phyloP scores from a whole-genome alignment of 768 basidiomycete species.

The Auricularia auricula-judae region DNA sequence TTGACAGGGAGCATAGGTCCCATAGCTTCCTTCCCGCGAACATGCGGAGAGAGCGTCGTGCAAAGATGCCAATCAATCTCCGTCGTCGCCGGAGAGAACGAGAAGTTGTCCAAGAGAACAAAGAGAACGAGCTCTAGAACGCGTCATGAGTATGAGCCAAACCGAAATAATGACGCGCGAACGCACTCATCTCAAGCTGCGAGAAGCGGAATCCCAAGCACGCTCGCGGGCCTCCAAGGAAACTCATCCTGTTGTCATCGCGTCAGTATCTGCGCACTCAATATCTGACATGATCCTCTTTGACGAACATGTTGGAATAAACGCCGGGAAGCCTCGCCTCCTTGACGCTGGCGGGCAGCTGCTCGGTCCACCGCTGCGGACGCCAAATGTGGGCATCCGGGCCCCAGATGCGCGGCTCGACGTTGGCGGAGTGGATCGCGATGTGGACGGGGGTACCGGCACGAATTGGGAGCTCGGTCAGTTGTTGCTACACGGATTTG shows the following conservation, averaged over 20 bases:
- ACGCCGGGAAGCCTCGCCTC: slow-evolving; percentile 4
- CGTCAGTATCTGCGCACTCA: too few relatives aligned
- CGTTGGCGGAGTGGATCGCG: background rate
- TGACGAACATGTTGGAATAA: slow-evolving; percentile 4
- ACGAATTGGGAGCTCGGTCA: slow-evolving; percentile 3
- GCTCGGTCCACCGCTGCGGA: background rate
- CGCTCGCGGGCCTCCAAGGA: background rate
- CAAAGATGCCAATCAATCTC: slow-evolving; percentile 1
- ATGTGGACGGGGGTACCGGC: slow-evolving; percentile 12
- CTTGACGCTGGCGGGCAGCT: slow-evolving; percentile 2
- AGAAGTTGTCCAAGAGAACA: slow-evolving; percentile 1
- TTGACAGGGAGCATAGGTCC: background rate
- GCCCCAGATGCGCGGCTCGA: slow-evolving; percentile 3
- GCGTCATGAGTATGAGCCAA: background rate
- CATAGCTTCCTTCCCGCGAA: background rate
- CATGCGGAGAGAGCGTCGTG: background rate
- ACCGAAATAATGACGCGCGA: too few relatives aligned
- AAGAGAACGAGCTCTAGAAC: background rate
- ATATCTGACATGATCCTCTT: background rate
- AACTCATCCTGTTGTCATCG: background rate
- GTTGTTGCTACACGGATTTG: too few relatives aligned
- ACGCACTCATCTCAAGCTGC: slow-evolving; percentile 5
- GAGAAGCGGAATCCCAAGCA: slow-evolving; percentile 2
- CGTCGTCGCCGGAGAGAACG: background rate
- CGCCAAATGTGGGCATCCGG: slow-evolving; percentile 3